Evolutionary conservation across 345 rosid genomes (phyloP).

Genomic region (Reutealis trisperma): DNA sequence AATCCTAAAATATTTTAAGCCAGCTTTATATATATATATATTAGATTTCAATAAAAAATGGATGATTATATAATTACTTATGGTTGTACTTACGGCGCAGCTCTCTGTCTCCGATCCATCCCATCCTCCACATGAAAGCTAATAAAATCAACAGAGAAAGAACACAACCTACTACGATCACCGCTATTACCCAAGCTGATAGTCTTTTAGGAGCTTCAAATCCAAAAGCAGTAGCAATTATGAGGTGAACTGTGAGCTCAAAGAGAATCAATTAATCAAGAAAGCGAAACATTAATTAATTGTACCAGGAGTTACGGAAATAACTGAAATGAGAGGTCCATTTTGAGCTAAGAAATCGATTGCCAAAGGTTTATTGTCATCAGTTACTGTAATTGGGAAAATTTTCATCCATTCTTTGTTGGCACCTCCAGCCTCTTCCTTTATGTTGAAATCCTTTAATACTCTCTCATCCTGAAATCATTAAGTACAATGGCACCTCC

Average conservation of each 20-base stretch:
- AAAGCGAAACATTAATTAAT: neutral
- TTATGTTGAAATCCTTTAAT: slow-evolving; percentile 17
- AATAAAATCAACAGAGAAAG: slow-evolving; percentile 7
- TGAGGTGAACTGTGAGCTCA: neutral
- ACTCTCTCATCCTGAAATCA: neutral
- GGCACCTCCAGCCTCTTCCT: neutral
- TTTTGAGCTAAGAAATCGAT: neutral
- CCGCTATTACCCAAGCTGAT: neutral
- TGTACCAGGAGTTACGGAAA: slow-evolving; percentile 10
- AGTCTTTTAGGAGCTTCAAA: neutral
- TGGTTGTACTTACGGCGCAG: neutral
- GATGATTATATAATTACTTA: too few species aligned
- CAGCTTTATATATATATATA: too few species aligned
- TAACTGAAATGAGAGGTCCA: slow-evolving; percentile 28
- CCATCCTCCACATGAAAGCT: slow-evolving; percentile 20
- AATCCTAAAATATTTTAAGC: too few species aligned
- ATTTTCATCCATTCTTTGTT: neutral
- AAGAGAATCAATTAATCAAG: neutral
- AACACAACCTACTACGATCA: neutral
- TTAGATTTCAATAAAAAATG: too few species aligned
- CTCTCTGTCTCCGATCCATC: slow-evolving; percentile 22
- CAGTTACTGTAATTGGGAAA: too few species aligned
- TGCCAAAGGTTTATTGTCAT: too few species aligned
- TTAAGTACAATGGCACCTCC: too few species aligned
- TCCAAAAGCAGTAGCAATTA: too few species aligned